Evolutionary conservation across 768 basidiomycete species (phyloP), one percentile per base, ranked within the genome.

Genomic region (Phanerochaete sordida): DNA sequence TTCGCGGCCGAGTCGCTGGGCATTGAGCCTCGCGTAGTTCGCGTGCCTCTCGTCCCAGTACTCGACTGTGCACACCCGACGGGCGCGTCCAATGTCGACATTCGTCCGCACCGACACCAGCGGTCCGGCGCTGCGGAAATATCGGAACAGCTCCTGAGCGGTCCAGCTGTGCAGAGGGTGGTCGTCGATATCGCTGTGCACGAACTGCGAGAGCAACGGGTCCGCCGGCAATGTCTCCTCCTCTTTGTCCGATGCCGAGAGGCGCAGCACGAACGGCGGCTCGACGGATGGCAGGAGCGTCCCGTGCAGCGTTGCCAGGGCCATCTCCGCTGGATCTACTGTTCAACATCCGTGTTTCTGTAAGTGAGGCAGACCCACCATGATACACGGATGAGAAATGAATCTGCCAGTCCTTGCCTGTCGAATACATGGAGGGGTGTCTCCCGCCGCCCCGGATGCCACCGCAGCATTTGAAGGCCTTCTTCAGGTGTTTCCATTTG

Each of bases 41-140:
- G 52, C 51, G 23, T 62, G 52, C 19, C 54, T 21, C 39, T 50
- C 55, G 6, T 61, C 12, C 60, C 60, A 61, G 27, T 61, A 61
- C 35, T 61, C 60, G 16, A 61, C 24, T 1, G 57, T 55, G 21
- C 43, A 39, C 1, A 55, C 51, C 13, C 45, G 54, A 16, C 52
- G 45, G 23, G 46, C 43, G 13, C 37, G 23, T 21, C 54, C 60
- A 15, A 56, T 31, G 16, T 48, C 28, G 2, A 56, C 60, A 23
- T 52, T 27, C 6, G 37, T 27, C 9, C 37, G 54, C 2, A 61
- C 55, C n/a, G 60, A 56, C 3, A 61, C 60, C 12, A 61, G 21
- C 5, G 60, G 60, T 5, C 60, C 60, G 2, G 60, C 56, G 2
- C n/a, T 12, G 12, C 60, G 60, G 28, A 61, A 61, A 28, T 27